Conservation (phyloP, 2,329 filamentous ascomycete species). For the Aspergillus fijiensis region DNA sequence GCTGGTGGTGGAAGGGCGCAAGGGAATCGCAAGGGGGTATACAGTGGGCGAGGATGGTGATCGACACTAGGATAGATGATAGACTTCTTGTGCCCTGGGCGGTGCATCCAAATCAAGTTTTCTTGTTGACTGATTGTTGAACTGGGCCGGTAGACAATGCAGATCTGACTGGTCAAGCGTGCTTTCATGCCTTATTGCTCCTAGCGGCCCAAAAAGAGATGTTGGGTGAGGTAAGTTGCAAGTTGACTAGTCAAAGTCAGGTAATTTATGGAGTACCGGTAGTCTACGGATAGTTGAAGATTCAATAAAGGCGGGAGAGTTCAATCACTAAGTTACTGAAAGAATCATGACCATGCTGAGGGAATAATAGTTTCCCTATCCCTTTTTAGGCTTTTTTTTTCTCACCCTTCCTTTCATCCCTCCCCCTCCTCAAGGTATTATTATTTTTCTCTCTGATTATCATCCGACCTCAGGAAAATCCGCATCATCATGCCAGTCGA, state of each 20-base stretch:
- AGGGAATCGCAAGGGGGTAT: slow-evolving; percentile 87
- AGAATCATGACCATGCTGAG: not conserved
- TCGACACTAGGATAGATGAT: slow-evolving; percentile 29
- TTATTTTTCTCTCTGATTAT: not conserved
- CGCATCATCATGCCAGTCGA: not conserved
- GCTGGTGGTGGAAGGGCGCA: slow-evolving; percentile 78
- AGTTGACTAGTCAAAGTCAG: no score
- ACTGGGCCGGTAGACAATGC: slow-evolving; percentile 4
- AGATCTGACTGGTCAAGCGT: not conserved
- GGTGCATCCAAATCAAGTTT: not conserved
- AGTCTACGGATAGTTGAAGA: not conserved
- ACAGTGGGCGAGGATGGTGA: slow-evolving; percentile 62
- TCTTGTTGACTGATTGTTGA: slow-evolving; percentile 10
- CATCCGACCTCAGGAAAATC: not conserved
- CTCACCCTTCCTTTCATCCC: no score
- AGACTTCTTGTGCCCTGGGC: slow-evolving; percentile 1
- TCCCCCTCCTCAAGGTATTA: no score
- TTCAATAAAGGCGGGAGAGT: not conserved
- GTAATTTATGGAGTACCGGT: no score
- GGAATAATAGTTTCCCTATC: not conserved
- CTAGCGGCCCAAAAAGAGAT: slow-evolving; percentile 2
- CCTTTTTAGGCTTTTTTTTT: not conserved
- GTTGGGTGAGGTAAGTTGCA: not conserved
- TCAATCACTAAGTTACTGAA: not conserved
- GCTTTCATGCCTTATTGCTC: slow-evolving; percentile 4